phyloP scores from a whole-genome alignment of 352 stramenopile genomes.

The Phytophthora cajani region DNA sequence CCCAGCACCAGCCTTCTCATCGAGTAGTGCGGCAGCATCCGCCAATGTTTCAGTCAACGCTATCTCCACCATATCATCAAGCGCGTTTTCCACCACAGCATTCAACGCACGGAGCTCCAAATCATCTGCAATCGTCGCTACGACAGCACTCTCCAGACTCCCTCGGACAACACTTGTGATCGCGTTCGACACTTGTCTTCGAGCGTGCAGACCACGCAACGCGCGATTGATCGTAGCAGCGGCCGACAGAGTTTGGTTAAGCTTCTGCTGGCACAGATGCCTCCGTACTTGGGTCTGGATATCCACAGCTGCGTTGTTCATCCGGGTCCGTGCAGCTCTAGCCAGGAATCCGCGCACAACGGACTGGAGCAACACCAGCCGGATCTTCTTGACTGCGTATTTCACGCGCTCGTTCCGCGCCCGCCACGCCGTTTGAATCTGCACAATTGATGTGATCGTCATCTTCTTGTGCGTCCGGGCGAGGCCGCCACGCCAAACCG shows the following conservation, averaged over 20 bases:
- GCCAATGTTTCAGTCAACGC: background rate
- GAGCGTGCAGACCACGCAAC: slow-evolving; percentile 38
- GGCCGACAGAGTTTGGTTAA: slow-evolving; percentile 18
- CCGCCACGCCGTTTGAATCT: slow-evolving; percentile 43
- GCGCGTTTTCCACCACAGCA: background rate
- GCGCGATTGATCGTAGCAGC: slow-evolving; percentile 42
- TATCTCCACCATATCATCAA: slow-evolving; percentile 11
- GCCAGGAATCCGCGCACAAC: slow-evolving; percentile 33
- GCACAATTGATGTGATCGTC: slow-evolving; percentile 27
- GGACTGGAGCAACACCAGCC: slow-evolving; percentile 41
- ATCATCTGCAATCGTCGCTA: slow-evolving; percentile 9
- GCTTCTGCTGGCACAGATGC: slow-evolving; percentile 26
- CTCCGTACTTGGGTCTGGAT: slow-evolving; percentile 43
- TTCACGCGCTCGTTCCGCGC: slow-evolving; percentile 35
- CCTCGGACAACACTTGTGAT: slow-evolving; percentile 8
- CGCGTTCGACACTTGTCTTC: slow-evolving; percentile 12
- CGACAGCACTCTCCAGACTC: slow-evolving; percentile 11
- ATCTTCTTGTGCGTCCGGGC: slow-evolving; percentile 18
- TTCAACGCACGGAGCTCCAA: slow-evolving; percentile 1
- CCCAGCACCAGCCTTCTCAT: background rate
- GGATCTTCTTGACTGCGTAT: slow-evolving; percentile 38
- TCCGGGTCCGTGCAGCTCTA: slow-evolving; percentile 16
- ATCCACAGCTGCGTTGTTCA: slow-evolving; percentile 23
- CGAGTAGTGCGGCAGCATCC: background rate
- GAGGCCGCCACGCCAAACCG: slow-evolving; percentile 36